Base-by-base conservation (phyloP, 2,329 filamentous ascomycete species). In the Geoglossum cookeanum region DNA sequence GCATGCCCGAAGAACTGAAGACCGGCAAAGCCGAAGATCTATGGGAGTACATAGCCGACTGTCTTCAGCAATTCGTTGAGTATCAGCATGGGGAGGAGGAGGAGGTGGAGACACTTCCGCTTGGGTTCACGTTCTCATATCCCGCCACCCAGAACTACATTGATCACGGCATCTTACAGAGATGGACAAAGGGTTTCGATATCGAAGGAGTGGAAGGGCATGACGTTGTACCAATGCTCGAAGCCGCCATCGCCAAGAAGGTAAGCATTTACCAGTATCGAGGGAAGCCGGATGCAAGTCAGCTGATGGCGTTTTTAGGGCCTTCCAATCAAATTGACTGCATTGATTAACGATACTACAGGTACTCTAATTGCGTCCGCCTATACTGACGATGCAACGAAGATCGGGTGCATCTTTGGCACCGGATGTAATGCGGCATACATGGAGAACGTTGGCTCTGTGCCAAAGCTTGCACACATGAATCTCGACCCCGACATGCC, bases 351-450 rank as follows among this genome's bases (percentile, higher is more conserved):
- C 69, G 92, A 98, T 69, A 98, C 92, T 53, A 97, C 91, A 17
- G 92, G 92, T 65, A 98, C 92, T 35, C 75, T 98, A 65, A 94
- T 98, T 66, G 92, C 92, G 60, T 97, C 91, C 30, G 85, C 88
- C 33, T 98, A 98, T 72, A 97, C 91, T n/a, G 90, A 98, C 68
- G 75, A 83, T 51, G 81, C 83, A 63, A 94, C 96, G 80, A 89
- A 83, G 72, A 92, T 97, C 65, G 92, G 92, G 58, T 96, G 91
- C 71, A 98, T 98, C 68, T 98, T 98, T 66, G 92, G 92, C 64
- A 98, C 92, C 11, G 92, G 92, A 59, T 96, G 92, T 74, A 98
- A 98, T 66, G 92, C 91, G 45, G 92, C 92, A 44, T 98, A 98
- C 74, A 94, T 98, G 85, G 92, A 98, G 72, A 73, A 94, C 66